Evolutionary conservation across 139 green algal species (phyloP).

Genomic region (Raphidocelis subcapitata): DNA sequence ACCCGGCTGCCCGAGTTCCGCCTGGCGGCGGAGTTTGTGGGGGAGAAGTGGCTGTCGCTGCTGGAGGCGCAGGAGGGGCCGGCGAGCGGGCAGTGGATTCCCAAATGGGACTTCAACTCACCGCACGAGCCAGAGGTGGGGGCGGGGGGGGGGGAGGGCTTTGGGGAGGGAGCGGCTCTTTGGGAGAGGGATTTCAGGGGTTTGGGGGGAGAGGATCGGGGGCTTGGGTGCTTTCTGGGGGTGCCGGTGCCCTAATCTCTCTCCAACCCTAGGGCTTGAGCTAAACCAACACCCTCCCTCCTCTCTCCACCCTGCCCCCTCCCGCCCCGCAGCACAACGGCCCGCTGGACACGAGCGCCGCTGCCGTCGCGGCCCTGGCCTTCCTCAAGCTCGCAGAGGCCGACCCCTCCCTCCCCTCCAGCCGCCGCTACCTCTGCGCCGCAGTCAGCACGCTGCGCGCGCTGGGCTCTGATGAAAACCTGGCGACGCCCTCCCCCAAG

Average conservation of each 20-base stretch:
- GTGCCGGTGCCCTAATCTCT: too few relatives aligned
- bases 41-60: conserved; percentile 7
- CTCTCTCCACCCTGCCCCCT: too few relatives aligned
- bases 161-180: too few relatives aligned
- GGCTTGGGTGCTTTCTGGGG: too few relatives aligned
- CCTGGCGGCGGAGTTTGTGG: background rate
- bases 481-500: background rate
- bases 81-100: background rate
- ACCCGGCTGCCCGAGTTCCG: conserved; percentile 5
- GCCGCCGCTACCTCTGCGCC: background rate
- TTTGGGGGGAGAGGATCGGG: too few relatives aligned
- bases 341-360: conserved; percentile 2
- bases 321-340: background rate
- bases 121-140: background rate
- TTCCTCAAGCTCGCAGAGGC: background rate
- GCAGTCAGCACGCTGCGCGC: background rate
- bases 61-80: background rate
- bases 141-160: too few relatives aligned
- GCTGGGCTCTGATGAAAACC: background rate
- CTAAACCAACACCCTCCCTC: too few relatives aligned
- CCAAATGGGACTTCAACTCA: conserved; percentile 15
- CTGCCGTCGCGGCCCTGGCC: background rate
- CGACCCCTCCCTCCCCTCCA: background rate
- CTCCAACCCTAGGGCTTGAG: too few relatives aligned
- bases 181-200: too few relatives aligned